A percentile compares a stretch with the other conserved stretches of the same genome.
These are phyloP conservation scores for Fusarium sp. DNA, from an alignment of 2,329 filamentous ascomycete genomes.

Conservation along the genomic window DNA sequence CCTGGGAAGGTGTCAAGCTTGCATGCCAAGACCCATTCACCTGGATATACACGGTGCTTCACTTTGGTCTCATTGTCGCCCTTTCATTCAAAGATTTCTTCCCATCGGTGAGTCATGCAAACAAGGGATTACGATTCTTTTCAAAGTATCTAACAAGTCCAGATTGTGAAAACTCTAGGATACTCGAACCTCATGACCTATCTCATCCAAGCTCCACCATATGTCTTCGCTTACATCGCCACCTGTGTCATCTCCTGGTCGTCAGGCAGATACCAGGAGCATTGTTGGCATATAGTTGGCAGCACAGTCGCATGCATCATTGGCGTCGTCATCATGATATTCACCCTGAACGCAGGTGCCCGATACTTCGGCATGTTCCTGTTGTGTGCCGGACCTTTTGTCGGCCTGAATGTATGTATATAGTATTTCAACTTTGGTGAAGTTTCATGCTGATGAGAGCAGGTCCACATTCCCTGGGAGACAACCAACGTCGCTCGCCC, in stretches of 20 bases:
- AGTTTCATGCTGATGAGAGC: neutral
- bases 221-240: conserved; percentile 1
- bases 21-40: conserved; percentile 2
- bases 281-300: conserved; percentile 1
- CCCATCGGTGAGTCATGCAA: neutral
- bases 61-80: conserved; percentile 7
- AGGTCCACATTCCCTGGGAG: conserved; percentile 7
- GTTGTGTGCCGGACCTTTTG: neutral
- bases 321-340: neutral
- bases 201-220: neutral
- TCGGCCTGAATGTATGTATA: neutral
- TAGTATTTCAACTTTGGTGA: rapidly evolving
- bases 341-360: neutral
- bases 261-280: neutral
- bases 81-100: conserved; percentile 11
- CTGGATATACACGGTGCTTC: conserved; percentile 1
- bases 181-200: conserved; percentile 7
- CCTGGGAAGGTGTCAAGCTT: conserved; percentile 12
- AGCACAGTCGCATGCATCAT: neutral
- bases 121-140: too few species aligned
- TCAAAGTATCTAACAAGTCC: neutral
- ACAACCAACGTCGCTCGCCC: conserved; percentile 4
- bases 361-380: conserved; percentile 9
- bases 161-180: conserved; percentile 1
- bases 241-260: conserved; percentile 3